phyloP scores from a whole-genome alignment of 2,329 filamentous ascomycete genomes.

The Alternaria triticina region DNA sequence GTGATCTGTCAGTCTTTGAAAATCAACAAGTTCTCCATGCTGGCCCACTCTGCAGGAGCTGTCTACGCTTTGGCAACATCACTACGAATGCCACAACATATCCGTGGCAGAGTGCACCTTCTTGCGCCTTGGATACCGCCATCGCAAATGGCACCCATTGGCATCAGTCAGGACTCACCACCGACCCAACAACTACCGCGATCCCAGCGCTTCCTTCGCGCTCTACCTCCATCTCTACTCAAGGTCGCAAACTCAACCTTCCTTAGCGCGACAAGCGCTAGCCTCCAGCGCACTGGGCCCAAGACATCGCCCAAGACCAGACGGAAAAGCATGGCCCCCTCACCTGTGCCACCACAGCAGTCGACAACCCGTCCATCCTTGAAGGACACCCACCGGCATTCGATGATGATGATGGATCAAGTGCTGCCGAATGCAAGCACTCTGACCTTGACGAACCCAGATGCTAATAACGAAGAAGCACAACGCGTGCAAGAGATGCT shows the following conservation, averaged over 20 bases:
- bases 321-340: conserved; percentile 37
- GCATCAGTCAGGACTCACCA: conserved; percentile 73
- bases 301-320: conserved; percentile 57
- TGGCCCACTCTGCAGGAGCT: conserved; percentile 96
- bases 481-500: conserved; percentile 57
- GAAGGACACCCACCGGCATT: conserved; percentile 51
- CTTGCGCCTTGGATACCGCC: conserved; percentile 97
- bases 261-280: conserved; percentile 88
- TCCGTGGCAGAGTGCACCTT: conserved; percentile 90
- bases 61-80: conserved; percentile 97
- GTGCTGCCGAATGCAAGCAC: conserved; percentile 50
- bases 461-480: conserved; percentile 40
- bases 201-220: conserved; percentile 87
- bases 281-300: conserved; percentile 63
- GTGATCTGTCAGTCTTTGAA: conserved; percentile 90
- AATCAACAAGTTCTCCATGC: conserved; percentile 93
- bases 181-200: conserved; percentile 88
- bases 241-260: conserved; percentile 96
- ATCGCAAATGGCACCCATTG: conserved; percentile 58
- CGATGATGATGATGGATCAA: conserved; percentile 59
- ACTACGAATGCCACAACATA: conserved; percentile 92
- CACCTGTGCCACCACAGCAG: conserved; percentile 15
- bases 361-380: conserved; percentile 23
- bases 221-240: conserved; percentile 86
- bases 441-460: conserved; percentile 36